Conservation (phyloP, 768 basidiomycete species). For the Mycena venus region DNA sequence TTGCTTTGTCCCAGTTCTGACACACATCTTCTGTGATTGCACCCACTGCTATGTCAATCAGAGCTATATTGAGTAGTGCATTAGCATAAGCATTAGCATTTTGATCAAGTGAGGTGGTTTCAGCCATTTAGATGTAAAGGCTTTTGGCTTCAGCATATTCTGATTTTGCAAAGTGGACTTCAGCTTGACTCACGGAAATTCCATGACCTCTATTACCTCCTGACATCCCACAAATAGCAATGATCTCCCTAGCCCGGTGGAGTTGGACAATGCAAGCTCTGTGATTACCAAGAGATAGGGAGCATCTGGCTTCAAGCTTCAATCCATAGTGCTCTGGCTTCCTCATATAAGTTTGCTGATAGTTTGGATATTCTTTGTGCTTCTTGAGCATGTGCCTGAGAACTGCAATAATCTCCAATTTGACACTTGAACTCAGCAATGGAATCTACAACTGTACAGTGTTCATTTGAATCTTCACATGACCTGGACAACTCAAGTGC, state of each 20-base stretch:
- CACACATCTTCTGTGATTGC: neutral
- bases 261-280: neutral
- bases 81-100: too few species aligned
- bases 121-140: too few species aligned
- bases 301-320: too few species aligned
- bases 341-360: neutral
- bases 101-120: too few species aligned
- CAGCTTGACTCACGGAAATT: neutral
- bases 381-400: too few species aligned
- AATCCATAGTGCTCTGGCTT: too few species aligned
- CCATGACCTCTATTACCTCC: neutral
- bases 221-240: too few species aligned
- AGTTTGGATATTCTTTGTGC: neutral
- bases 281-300: neutral
- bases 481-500: too few species aligned
- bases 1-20: neutral
- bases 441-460: neutral
- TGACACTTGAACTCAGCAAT: neutral
- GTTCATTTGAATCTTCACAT: neutral
- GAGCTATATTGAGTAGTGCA: too few species aligned
- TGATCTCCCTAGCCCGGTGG: neutral
- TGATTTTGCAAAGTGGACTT: too few species aligned
- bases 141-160: too few species aligned
- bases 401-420: neutral
- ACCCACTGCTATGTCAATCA: neutral